Evolutionary conservation across 148 eudicot species (phyloP).

Genomic region (Nepenthes mirabilis): DNA sequence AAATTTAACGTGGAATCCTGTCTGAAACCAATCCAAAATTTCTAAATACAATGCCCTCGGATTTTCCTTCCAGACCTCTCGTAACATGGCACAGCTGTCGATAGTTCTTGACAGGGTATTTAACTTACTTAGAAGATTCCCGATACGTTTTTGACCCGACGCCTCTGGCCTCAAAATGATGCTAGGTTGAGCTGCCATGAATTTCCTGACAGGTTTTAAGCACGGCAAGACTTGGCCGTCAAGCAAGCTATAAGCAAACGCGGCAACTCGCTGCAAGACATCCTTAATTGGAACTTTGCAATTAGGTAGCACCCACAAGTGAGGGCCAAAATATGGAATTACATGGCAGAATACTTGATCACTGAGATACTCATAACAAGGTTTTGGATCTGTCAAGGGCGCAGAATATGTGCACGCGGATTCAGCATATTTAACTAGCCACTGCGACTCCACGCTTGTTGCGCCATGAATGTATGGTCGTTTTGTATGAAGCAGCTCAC

Average conservation of each 20-base stretch:
- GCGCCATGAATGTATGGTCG: slow-evolving; percentile 71
- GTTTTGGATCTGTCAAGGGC: slow-evolving; percentile 47
- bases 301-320: slow-evolving; percentile 55
- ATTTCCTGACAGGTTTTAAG: slow-evolving; percentile 33
- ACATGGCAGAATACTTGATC: slow-evolving; percentile 60
- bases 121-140: slow-evolving; percentile 50
- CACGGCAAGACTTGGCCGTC: slow-evolving; percentile 79
- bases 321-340: slow-evolving; percentile 54
- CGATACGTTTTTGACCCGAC: slow-evolving; percentile 53
- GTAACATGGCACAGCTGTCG: slow-evolving; percentile 40
- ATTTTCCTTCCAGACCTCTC: slow-evolving; percentile 45
- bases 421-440: slow-evolving; percentile 68
- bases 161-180: slow-evolving; percentile 64
- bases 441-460: slow-evolving; percentile 54
- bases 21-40: slow-evolving; percentile 61
- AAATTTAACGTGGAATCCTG: slow-evolving; percentile 28
- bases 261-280: slow-evolving; percentile 26
- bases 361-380: slow-evolving; percentile 37
- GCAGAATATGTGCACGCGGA: slow-evolving; percentile 49
- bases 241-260: slow-evolving; percentile 64
- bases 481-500: slow-evolving; percentile 43
- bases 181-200: slow-evolving; percentile 45
- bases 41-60: slow-evolving; percentile 41
- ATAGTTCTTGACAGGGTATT: slow-evolving; percentile 30
- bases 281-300: slow-evolving; percentile 48